Conservation (phyloP, 495 filamentous ascomycete genomes). For the Pyrenula massariospora region DNA sequence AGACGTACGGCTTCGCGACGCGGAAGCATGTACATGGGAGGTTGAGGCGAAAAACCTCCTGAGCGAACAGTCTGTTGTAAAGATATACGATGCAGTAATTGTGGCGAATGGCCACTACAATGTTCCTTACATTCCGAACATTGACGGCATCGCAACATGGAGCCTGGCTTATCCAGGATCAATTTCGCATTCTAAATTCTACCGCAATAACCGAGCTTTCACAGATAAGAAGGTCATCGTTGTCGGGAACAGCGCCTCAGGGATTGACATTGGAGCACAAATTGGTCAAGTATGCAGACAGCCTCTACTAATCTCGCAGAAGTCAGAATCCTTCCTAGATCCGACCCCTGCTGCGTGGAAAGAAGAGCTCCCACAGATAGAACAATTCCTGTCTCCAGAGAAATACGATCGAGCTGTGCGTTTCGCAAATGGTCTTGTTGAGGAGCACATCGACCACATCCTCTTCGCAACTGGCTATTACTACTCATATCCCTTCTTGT, state of each 20-base stretch:
- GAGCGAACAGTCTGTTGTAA: conserved; percentile 20
- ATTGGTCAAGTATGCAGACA: conserved; percentile 42
- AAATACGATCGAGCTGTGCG: conserved; percentile 31
- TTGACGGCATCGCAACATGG: conserved; percentile 45
- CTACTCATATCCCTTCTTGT: conserved; percentile 45
- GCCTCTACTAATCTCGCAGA: conserved; percentile 41
- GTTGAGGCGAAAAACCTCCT: conserved; percentile 41
- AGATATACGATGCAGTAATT: conserved; percentile 60
- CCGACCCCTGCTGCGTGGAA: conserved; percentile 21
- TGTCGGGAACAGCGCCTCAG: conserved; percentile 69
- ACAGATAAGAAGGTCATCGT: conserved; percentile 56
- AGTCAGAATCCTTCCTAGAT: conserved; percentile 27
- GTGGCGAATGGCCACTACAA: conserved; percentile 77
- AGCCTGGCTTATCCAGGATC: conserved; percentile 45
- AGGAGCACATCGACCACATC: conserved; percentile 39
- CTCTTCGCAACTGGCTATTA: conserved; percentile 47
- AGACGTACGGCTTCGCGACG: conserved; percentile 25
- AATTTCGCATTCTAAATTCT: conserved; percentile 76
- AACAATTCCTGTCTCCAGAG: conserved; percentile 36
- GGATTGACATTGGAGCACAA: conserved; percentile 68
- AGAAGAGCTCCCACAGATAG: conserved; percentile 46
- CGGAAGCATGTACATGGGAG: conserved; percentile 28
- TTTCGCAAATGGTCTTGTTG: conserved; percentile 35
- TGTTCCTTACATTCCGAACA: conserved; percentile 56
- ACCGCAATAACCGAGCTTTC: conserved; percentile 49